Base-by-base conservation (phyloP, 768 basidiomycete genomes). In the Mycena floridula region DNA sequence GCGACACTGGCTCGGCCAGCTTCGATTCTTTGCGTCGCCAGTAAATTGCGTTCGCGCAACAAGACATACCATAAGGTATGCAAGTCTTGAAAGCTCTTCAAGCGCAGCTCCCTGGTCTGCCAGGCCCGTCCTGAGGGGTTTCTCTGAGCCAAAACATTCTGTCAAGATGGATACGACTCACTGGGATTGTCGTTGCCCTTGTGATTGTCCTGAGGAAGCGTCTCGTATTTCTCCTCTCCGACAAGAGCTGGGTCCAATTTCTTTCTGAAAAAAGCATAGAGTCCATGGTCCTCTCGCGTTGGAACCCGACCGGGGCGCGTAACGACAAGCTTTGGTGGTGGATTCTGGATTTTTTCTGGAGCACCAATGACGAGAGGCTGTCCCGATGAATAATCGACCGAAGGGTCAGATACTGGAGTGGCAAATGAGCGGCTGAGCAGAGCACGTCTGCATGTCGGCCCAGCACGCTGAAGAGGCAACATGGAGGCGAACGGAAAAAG, bases 31-130 rank as follows among this genome's bases (percentile, higher is more conserved):
- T 98, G 94, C 7, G 93, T 90, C 8, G 88, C 85, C 45, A 97
- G 72, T 22, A 95, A 69, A 64, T 98, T 99, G 3, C 88, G 77
- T 63, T 99, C 96, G 51, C 90, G 74, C 37, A 92, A 56, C 21
- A 91, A 68, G 39, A 97, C 73, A 60, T 95, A 97, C 95, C 96
- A 99, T 27, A 99, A 72, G 7, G 82, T 87, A 62, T 99, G 96
- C 50, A 99, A 68, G 59, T 98, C 94, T 48, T 79, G 77, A 70
- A 98, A 98, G 50, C 81, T 88, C 65, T 97, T 97, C 43, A 84
- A 70, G 27, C 96, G 76, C 37, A 99, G 73, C 57, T 98, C 96
- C 8, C 78, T 72, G 6, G 92, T 84, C 43, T 67, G 74, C 94
- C 94, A 98, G 21, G 88, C 70, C 42, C 95, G 80, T 30, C 93